phyloP scores from a whole-genome alignment of 2,329 filamentous ascomycete genomes.

The Cladosporium sphaerospermum region DNA sequence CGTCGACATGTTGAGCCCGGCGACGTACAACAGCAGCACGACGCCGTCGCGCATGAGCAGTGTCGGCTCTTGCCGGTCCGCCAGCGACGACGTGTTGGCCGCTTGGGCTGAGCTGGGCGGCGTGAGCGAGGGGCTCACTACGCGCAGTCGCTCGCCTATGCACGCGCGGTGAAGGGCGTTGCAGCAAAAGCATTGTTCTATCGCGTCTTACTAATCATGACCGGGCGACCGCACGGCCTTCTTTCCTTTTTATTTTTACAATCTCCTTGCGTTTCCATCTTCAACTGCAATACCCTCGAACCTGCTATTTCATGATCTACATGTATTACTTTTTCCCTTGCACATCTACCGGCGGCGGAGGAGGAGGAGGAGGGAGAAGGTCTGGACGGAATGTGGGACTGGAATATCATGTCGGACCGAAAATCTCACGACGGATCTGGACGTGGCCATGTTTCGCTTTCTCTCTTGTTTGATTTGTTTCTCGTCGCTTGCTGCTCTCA shows the following conservation, averaged over 20 bases:
- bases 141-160: conserved; percentile 3
- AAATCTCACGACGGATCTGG: background rate
- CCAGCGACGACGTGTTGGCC: conserved; percentile 42
- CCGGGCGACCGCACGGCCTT: background rate
- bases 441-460: background rate
- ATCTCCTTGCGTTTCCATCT: background rate
- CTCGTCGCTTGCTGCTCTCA: background rate
- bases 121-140: conserved; percentile 4
- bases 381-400: background rate
- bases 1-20: background rate
- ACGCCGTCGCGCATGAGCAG: conserved; percentile 12
- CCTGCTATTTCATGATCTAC: background rate
- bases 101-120: conserved; percentile 44
- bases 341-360: background rate
- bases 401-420: background rate
- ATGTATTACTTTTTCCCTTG: background rate
- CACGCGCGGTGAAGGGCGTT: background rate
- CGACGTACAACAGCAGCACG: background rate
- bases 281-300: background rate
- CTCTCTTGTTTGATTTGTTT: background rate
- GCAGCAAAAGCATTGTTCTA: background rate
- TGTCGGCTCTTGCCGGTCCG: conserved; percentile 30
- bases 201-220: background rate
- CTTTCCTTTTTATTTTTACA: background rate
- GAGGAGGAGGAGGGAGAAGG: background rate